phyloP scores from a whole-genome alignment of 2,329 filamentous ascomycete species.

The Trichoderma atroviride region DNA sequence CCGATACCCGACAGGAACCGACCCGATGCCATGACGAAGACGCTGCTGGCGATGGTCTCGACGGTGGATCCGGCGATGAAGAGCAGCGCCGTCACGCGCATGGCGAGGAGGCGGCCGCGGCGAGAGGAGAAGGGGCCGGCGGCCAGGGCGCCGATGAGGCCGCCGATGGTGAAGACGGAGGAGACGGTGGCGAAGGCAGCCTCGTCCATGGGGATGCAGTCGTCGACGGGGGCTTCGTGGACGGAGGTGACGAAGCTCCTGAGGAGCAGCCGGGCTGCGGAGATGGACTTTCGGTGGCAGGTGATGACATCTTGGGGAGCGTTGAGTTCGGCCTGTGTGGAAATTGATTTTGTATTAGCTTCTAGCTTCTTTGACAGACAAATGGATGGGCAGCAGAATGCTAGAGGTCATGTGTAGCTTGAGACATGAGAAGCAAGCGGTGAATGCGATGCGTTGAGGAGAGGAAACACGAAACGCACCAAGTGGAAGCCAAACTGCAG shows the following conservation, averaged over 20 bases:
- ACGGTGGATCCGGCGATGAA: slow-evolving; percentile 76
- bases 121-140: slow-evolving; percentile 78
- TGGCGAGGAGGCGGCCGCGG: slow-evolving; percentile 73
- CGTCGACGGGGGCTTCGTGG: slow-evolving; percentile 47
- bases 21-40: slow-evolving; percentile 70
- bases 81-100: slow-evolving; percentile 76
- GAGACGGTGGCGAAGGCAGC: slow-evolving; percentile 83
- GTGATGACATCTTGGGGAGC: slow-evolving; percentile 92
- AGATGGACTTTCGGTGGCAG: slow-evolving; percentile 64
- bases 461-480: slow-evolving; percentile 51
- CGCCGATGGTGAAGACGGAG: slow-evolving; percentile 89
- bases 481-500: slow-evolving; percentile 95
- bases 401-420: not conserved
- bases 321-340: slow-evolving; percentile 77
- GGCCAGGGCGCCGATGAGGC: slow-evolving; percentile 77
- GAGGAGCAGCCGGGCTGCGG: slow-evolving; percentile 34
- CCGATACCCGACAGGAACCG: slow-evolving; percentile 80
- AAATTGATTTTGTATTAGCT: not conserved
- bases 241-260: slow-evolving; percentile 34
- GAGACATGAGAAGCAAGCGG: not conserved
- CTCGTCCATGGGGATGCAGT: slow-evolving; percentile 87
- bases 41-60: slow-evolving; percentile 71
- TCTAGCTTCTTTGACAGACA: not conserved
- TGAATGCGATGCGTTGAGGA: not conserved
- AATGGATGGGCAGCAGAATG: not conserved